Conservation (phyloP, 495 filamentous ascomycete genomes). For the Chaetomium cochliodes region DNA sequence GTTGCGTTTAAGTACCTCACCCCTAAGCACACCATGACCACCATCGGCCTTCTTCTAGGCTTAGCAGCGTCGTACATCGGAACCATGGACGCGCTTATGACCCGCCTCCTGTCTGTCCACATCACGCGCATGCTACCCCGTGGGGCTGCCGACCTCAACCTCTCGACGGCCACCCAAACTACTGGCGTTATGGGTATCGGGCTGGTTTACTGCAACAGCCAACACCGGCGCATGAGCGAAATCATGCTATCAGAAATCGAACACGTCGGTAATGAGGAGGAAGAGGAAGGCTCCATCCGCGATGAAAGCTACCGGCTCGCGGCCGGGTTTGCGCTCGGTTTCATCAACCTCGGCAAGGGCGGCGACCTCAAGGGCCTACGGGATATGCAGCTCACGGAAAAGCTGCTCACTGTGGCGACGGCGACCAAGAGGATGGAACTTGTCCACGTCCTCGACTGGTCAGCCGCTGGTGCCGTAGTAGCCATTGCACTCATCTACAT, state of each 20-base stretch:
- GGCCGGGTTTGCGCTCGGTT: constrained; percentile 88
- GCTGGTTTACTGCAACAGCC: constrained; percentile 88
- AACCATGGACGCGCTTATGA: constrained; percentile 94
- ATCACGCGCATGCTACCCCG: constrained; percentile 89
- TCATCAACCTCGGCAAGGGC: constrained; percentile 92
- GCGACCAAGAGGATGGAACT: constrained; percentile 82
- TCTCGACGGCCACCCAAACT: constrained; percentile 92
- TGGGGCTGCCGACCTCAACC: constrained; percentile 88
- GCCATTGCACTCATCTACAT: constrained; percentile 94
- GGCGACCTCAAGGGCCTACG: constrained; percentile 83
- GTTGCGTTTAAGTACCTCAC: constrained; percentile 98
- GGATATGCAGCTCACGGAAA: constrained; percentile 90
- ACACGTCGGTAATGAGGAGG: constrained; percentile 66
- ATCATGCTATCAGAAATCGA: constrained; percentile 98
- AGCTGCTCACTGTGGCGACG: constrained; percentile 78
- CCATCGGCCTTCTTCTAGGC: constrained; percentile 88
- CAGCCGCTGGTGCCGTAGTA: constrained; percentile 84
- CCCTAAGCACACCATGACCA: constrained; percentile 98
- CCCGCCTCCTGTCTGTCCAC: constrained; percentile 94
- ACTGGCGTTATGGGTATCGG: constrained; percentile 98
- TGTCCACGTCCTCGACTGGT: constrained; percentile 88
- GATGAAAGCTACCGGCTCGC: constrained; percentile 94
- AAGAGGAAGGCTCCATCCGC: constrained; percentile 61
- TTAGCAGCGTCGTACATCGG: constrained; percentile 90
- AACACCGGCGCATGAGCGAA: constrained; percentile 97